Base-by-base conservation (phyloP, 805 yeast species). In the Candida tibetensis region DNA sequence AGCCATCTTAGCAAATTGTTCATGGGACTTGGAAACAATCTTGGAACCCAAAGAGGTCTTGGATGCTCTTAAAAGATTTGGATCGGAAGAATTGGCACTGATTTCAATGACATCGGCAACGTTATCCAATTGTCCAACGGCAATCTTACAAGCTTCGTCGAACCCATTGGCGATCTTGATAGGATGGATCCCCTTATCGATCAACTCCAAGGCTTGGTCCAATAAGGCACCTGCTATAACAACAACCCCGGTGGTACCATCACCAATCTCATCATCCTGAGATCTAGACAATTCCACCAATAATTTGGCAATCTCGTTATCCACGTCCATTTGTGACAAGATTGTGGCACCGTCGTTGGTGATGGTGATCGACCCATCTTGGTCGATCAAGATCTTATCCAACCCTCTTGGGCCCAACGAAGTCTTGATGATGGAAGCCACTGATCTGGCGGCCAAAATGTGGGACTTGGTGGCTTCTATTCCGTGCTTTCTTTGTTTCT, bases 321-420 rank as follows among this genome's bases (percentile, higher is more conserved):
- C 95, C 47, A 93, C 74, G 61, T 93, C 95, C 96, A 93, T 93
- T 60, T 89, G 96, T 6, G 95, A 76, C 51, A 93, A 69, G 54
- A 93, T 95, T 9, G 99, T 95, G 31, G 98, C 99, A 52, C 99
- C 99, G 60, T 93, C 99, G 60, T 93, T 93, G 34, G 99, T 93
- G 53, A 93, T 91, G 39, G 96, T 93, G 63, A 93, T 93, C 42
- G 93, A 98, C 15, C 99, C 98, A 60, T 95, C 99, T 21, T 93
- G 98, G 36, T 90, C 80, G 47, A 93, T 86, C 49, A 93, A 74
- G 54, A 93, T 93, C 71, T 93, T 93, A 64, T 93, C 99, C 54
- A 95, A 71, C n/a, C 99, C 99, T 58, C 99, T 79, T 36, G 99
- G 99, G 7, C 99, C 99, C 47, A 93, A 71, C 1, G 96, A 88